These are phyloP conservation scores for Simplicillium aogashimaense DNA, from an alignment of 2,329 filamentous ascomycete species.

Conservation along the genomic window DNA sequence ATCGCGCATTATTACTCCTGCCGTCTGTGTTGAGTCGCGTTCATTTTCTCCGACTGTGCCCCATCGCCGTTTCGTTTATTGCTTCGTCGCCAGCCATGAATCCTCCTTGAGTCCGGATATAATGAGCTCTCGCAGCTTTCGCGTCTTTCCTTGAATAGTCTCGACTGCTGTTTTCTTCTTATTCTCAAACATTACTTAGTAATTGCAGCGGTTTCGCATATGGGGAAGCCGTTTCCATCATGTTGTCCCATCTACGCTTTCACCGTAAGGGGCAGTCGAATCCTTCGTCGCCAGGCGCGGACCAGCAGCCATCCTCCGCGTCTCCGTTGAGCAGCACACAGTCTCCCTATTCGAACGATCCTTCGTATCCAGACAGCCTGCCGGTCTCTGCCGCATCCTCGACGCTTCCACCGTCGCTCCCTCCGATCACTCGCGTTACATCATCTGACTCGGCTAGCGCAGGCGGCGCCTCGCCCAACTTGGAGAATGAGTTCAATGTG, in stretches of 20 bases:
- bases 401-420: conserved; percentile 36
- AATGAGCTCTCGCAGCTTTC: too few relatives aligned
- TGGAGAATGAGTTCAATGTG: conserved; percentile 6
- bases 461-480: conserved; percentile 19
- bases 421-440: conserved; percentile 39
- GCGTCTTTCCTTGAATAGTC: too few relatives aligned
- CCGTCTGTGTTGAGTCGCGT: too few relatives aligned
- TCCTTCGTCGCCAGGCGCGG: conserved; percentile 41
- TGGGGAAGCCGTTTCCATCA: conserved; percentile 10
- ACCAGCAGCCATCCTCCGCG: conserved; percentile 31
- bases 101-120: too few relatives aligned
- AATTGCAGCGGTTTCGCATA: too few relatives aligned
- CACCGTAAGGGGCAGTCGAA: conserved; percentile 47
- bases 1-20: too few relatives aligned
- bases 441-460: conserved; percentile 13
- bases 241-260: conserved; percentile 48
- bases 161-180: too few relatives aligned
- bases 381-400: conserved; percentile 23
- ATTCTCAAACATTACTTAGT: too few relatives aligned
- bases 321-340: conserved; percentile 26
- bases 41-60: too few relatives aligned
- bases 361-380: conserved; percentile 22
- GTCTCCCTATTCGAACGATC: conserved; percentile 28
- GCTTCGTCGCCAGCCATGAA: too few relatives aligned
- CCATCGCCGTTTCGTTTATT: too few relatives aligned